Evolutionary conservation across 257 asterid genomes (phyloP).

Genomic region (Solanum lycopersicoides): DNA sequence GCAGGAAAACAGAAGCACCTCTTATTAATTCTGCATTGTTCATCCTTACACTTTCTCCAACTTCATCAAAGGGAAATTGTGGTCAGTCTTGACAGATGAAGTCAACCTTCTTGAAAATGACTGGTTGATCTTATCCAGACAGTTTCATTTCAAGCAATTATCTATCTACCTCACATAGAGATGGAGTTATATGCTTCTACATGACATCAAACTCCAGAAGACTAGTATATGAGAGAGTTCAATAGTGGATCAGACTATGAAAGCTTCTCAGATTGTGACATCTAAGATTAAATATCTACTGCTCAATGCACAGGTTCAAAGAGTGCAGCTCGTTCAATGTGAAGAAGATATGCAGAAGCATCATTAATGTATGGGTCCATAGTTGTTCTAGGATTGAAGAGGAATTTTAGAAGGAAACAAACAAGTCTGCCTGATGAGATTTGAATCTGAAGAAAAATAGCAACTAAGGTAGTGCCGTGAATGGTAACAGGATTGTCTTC

Average conservation of each 20-base stretch:
- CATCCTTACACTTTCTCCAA: not conserved
- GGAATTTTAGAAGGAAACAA: not conserved
- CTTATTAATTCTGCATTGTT: not conserved
- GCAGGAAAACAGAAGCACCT: not conserved
- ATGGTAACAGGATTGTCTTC: not conserved
- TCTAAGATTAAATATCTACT: not conserved
- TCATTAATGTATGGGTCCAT: not conserved
- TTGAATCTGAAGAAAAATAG: not conserved
- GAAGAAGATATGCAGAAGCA: not conserved
- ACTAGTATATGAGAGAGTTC: not conserved
- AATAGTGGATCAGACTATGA: not conserved
- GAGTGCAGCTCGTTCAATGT: not conserved
- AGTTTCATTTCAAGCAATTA: not conserved
- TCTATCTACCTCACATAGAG: not conserved
- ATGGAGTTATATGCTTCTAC: not conserved
- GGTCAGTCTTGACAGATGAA: not conserved
- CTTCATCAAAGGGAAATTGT: not conserved
- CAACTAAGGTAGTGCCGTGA: not conserved
- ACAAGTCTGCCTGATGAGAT: not conserved
- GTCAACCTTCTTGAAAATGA: not conserved
- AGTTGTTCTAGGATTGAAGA: not conserved
- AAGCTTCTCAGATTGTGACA: not conserved
- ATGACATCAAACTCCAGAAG: not conserved
- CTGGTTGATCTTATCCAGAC: not conserved
- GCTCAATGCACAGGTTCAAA: not conserved